These are phyloP conservation scores for Rhododendron henanense DNA, from an alignment of 148 eudicot genomes.

Conservation along the genomic window DNA sequence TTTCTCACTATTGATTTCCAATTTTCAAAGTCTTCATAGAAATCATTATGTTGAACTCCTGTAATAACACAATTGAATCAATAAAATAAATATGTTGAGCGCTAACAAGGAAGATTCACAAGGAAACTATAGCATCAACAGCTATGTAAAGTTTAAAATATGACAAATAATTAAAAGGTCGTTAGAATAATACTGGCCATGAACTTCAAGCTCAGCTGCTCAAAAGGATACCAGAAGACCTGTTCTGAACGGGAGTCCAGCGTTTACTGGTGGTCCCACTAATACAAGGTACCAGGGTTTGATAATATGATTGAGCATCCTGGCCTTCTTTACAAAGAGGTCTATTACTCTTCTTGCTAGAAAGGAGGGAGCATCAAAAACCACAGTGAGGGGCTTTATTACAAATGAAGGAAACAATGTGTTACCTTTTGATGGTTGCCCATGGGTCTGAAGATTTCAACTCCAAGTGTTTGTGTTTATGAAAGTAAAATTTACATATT, in stretches of 20 bases:
- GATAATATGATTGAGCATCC: slow-evolving; percentile 70
- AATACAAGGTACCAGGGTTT: slow-evolving; percentile 69
- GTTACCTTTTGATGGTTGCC: no score
- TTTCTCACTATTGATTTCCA: slow-evolving; percentile 67
- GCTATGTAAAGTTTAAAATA: neutral
- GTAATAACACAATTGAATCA: slow-evolving; percentile 22
- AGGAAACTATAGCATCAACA: slow-evolving; percentile 2
- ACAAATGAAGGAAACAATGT: neutral
- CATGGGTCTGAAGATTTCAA: no score
- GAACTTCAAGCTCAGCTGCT: slow-evolving; percentile 65
- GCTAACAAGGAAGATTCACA: neutral
- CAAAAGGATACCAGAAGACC: slow-evolving; percentile 53
- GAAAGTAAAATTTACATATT: no score
- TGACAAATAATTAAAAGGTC: neutral
- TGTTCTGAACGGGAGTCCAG: slow-evolving; percentile 77
- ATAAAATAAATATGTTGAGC: neutral
- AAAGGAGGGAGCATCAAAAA: slow-evolving; percentile 16
- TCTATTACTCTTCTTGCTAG: slow-evolving; percentile 43
- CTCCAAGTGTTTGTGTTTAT: no score
- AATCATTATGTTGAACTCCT: slow-evolving; percentile 66
- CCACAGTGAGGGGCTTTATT: slow-evolving; percentile 1
- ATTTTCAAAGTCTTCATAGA: slow-evolving; percentile 58
- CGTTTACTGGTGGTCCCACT: slow-evolving; percentile 71
- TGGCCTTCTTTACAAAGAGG: slow-evolving; percentile 69
- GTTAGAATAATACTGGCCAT: slow-evolving; percentile 65